These are phyloP conservation scores for Falciphora oryzae DNA, from an alignment of 2,329 filamentous ascomycete genomes.

Conservation along the genomic window DNA sequence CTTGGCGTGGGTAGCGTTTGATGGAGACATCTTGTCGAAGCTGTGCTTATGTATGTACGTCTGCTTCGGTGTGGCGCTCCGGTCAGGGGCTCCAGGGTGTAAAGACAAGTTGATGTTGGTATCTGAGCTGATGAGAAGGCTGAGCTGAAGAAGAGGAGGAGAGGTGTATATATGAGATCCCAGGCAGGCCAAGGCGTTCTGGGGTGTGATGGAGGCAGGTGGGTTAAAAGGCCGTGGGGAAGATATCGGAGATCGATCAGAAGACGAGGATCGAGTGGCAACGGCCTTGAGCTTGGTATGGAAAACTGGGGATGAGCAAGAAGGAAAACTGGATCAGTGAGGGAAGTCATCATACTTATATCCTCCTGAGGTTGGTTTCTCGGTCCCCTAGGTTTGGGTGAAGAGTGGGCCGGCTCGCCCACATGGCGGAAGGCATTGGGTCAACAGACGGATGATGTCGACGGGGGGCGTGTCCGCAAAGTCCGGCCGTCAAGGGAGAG, in stretches of 20 bases:
- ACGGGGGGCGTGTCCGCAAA: background rate
- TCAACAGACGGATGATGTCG: background rate
- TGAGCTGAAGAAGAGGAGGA: background rate
- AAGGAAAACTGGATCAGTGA: slow-evolving; percentile 5
- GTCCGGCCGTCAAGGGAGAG: background rate
- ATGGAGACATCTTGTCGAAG: slow-evolving; percentile 7
- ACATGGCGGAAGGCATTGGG: background rate
- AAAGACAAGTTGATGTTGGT: background rate
- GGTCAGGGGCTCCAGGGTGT: background rate
- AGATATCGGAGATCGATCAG: background rate
- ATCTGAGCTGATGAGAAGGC: background rate
- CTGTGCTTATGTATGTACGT: background rate
- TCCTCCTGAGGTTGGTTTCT: background rate
- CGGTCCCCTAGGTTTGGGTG: background rate
- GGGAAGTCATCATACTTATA: slow-evolving; percentile 9
- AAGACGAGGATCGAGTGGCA: background rate
- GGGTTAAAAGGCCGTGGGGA: background rate
- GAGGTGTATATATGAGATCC: background rate
- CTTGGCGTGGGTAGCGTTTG: slow-evolving; percentile 29
- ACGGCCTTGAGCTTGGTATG: background rate
- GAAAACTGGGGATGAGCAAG: slow-evolving; percentile 7
- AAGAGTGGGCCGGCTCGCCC: background rate
- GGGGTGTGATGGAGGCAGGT: background rate
- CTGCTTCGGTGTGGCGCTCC: background rate
- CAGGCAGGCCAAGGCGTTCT: background rate